Evolutionary conservation across 257 asterid genomes (phyloP).

Genomic region (Solanum paucissectum): DNA sequence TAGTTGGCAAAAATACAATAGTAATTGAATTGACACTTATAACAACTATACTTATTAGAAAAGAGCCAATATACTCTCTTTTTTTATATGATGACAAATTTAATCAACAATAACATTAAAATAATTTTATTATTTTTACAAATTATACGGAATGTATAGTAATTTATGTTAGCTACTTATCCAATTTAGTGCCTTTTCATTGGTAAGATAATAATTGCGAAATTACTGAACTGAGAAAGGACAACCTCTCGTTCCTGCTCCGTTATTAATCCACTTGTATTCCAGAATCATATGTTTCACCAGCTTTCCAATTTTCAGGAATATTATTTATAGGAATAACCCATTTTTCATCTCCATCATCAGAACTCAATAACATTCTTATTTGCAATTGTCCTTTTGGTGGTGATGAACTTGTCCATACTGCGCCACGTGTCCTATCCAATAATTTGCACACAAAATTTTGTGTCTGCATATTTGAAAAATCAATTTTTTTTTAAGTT

Average conservation of each 20-base stretch:
- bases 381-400: slow-evolving; percentile 61
- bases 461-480: slow-evolving; percentile 32
- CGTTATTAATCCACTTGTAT: slow-evolving; percentile 32
- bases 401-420: slow-evolving; percentile 56
- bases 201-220: rapidly evolving
- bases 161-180: not conserved
- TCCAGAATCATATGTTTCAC: slow-evolving; percentile 68
- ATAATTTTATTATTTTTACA: not conserved
- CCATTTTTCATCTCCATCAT: slow-evolving; percentile 63
- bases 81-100: not conserved
- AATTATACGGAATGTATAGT: not conserved
- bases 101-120: not conserved
- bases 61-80: not conserved
- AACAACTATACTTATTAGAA: not conserved
- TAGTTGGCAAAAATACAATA: not conserved
- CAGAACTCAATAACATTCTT: slow-evolving; percentile 58
- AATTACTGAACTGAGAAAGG: not conserved
- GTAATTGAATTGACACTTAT: not conserved
- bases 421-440: slow-evolving; percentile 65
- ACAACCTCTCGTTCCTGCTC: not conserved
- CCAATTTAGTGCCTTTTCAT: not conserved
- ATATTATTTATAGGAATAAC: slow-evolving; percentile 47
- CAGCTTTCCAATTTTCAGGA: slow-evolving; percentile 65
- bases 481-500: too few relatives aligned
- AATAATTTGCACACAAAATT: slow-evolving; percentile 49